Evolutionary conservation across 768 basidiomycete species (phyloP).

Genomic region (Sporobolomyces pararoseus): DNA sequence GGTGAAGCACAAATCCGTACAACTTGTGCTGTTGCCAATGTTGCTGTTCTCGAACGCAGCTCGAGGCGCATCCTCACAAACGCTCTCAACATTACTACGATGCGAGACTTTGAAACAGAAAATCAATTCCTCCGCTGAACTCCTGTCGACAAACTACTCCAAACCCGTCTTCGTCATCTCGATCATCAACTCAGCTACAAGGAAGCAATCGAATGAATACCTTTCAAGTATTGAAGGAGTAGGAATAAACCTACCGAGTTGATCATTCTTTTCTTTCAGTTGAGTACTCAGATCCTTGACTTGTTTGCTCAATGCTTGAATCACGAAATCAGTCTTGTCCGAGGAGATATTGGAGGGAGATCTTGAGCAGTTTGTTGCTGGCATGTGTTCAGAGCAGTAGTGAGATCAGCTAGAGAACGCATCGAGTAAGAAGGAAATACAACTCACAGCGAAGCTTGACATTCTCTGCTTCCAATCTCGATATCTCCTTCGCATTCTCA

Average conservation of each 20-base stretch:
- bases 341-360: not conserved
- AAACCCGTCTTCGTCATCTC: not conserved
- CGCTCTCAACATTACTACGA: too few relatives aligned
- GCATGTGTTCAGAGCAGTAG: too few relatives aligned
- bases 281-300: not conserved
- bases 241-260: not conserved
- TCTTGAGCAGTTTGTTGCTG: too few relatives aligned
- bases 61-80: too few relatives aligned
- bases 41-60: too few relatives aligned
- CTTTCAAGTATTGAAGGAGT: not conserved
- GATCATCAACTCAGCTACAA: not conserved
- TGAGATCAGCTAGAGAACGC: too few relatives aligned
- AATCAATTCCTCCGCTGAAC: too few relatives aligned
- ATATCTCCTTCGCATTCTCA: not conserved
- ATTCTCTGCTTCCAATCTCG: not conserved
- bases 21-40: too few relatives aligned
- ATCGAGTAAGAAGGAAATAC: too few relatives aligned
- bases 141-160: not conserved
- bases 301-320: not conserved
- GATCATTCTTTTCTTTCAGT: constrained; percentile 3
- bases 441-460: not conserved
- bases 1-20: too few relatives aligned
- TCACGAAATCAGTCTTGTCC: not conserved
- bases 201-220: not conserved
- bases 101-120: too few relatives aligned